These are phyloP conservation scores for Panellus pusillus DNA, from an alignment of 768 basidiomycete genomes.

Conservation along the genomic window DNA sequence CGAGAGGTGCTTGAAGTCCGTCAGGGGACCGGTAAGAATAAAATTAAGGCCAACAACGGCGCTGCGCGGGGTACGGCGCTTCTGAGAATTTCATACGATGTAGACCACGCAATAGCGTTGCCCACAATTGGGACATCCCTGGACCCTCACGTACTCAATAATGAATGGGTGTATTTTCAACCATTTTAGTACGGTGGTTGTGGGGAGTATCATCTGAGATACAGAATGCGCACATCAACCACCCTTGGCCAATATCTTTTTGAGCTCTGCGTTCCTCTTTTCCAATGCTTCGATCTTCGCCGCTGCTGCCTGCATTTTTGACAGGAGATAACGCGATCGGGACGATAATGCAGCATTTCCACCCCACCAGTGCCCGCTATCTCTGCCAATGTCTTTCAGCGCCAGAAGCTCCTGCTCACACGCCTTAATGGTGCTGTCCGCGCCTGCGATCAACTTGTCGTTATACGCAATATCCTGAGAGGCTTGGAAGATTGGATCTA, in stretches of 20 bases:
- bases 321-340: slow-evolving; percentile 66
- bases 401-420: slow-evolving; percentile 77
- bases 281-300: slow-evolving; percentile 71
- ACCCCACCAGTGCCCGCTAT: slow-evolving; percentile 44
- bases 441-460: slow-evolving; percentile 56
- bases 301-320: slow-evolving; percentile 73
- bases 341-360: slow-evolving; percentile 49
- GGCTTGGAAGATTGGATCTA: slow-evolving; percentile 78
- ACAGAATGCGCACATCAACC: slow-evolving; percentile 15
- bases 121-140: too few species aligned
- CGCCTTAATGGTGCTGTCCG: slow-evolving; percentile 63
- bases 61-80: too few species aligned
- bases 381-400: slow-evolving; percentile 64
- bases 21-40: neutral
- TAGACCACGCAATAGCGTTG: too few species aligned
- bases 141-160: too few species aligned
- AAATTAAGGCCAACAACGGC: too few species aligned
- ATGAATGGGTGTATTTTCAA: too few species aligned
- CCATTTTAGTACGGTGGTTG: too few species aligned
- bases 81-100: too few species aligned
- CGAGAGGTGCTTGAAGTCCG: neutral
- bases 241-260: slow-evolving; percentile 51
- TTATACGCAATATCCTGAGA: slow-evolving; percentile 82
- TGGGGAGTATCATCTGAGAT: neutral
- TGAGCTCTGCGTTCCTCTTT: slow-evolving; percentile 66